Percentiles rank a stretch among this genome's conserved stretches.
Evolutionary conservation across 2,329 filamentous ascomycete species (phyloP).

Genomic region (Sporothrix inflata): DNA sequence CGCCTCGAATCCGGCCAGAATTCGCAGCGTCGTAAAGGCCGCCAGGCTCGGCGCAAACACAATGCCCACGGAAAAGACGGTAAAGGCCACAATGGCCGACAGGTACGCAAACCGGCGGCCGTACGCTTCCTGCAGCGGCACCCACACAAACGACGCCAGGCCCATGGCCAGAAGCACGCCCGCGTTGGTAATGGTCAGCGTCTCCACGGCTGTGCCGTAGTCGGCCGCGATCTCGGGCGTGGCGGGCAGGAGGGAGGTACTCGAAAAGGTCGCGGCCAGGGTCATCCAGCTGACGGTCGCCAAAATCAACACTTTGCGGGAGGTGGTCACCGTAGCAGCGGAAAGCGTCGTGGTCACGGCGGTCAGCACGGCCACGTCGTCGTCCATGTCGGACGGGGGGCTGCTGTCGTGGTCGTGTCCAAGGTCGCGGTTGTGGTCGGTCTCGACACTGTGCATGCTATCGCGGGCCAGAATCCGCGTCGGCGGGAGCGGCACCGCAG

Average conservation of each 20-base stretch:
- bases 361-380: background rate
- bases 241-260: constrained; percentile 70
- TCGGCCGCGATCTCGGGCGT: constrained; percentile 72
- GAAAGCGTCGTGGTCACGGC: background rate
- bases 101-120: constrained; percentile 45
- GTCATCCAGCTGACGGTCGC: constrained; percentile 36
- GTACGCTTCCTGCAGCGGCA: constrained; percentile 58
- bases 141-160: constrained; percentile 67
- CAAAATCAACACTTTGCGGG: constrained; percentile 4
- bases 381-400: background rate
- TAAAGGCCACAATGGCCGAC: constrained; percentile 57
- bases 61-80: constrained; percentile 70
- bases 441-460: background rate
- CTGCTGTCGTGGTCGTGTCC: background rate
- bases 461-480: background rate
- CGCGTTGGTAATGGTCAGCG: constrained; percentile 76
- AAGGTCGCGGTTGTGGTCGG: background rate
- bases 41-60: constrained; percentile 72
- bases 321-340: background rate
- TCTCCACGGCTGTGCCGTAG: constrained; percentile 65
- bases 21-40: constrained; percentile 73
- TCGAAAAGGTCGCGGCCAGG: constrained; percentile 40
- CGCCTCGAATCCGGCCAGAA: constrained; percentile 74
- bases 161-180: constrained; percentile 45
- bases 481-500: background rate